Evolutionary conservation across 495 filamentous ascomycete species (phyloP).

Genomic region (Bacidia rubella): DNA sequence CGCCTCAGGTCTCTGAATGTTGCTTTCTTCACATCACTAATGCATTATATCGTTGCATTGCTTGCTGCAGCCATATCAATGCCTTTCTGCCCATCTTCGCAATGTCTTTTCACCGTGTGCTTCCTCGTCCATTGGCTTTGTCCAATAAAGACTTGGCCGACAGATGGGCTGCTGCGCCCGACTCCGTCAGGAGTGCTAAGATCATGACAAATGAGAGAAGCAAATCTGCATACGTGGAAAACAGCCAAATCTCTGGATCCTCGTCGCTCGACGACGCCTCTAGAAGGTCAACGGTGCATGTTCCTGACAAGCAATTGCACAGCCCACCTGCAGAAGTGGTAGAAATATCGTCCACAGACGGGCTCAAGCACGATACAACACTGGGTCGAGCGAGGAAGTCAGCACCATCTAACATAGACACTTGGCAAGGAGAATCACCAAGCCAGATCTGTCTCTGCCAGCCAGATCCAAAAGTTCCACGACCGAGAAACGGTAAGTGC

Average conservation of each 20-base stretch:
- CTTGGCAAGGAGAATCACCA: conserved; percentile 23
- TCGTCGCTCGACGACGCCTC: not conserved
- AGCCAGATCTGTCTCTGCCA: conserved; percentile 81
- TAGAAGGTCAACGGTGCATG: not conserved
- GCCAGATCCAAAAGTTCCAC: conserved; percentile 81
- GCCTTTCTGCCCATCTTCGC: conserved; percentile 22
- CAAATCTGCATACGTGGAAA: conserved; percentile 15
- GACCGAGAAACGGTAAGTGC: conserved; percentile 85
- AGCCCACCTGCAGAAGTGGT: not conserved
- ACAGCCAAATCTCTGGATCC: not conserved
- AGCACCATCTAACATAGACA: conserved; percentile 6
- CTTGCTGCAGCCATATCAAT: conserved; percentile 10
- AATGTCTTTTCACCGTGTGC: conserved; percentile 46
- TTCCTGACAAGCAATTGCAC: not conserved
- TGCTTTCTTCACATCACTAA: conserved; percentile 13
- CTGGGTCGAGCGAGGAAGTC: not conserved
- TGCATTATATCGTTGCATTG: conserved; percentile 13
- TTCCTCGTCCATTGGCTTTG: conserved; percentile 35
- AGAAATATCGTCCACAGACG: not conserved
- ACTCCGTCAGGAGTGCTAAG: conserved; percentile 35
- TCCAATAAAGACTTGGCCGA: conserved; percentile 30
- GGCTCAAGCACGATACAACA: not conserved
- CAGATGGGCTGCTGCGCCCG: conserved; percentile 21
- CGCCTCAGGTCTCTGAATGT: conserved; percentile 14
- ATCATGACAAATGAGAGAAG: conserved; percentile 33